Evolutionary conservation across 2,329 filamentous ascomycete species (phyloP).

Genomic region (Aphanocladium album): DNA sequence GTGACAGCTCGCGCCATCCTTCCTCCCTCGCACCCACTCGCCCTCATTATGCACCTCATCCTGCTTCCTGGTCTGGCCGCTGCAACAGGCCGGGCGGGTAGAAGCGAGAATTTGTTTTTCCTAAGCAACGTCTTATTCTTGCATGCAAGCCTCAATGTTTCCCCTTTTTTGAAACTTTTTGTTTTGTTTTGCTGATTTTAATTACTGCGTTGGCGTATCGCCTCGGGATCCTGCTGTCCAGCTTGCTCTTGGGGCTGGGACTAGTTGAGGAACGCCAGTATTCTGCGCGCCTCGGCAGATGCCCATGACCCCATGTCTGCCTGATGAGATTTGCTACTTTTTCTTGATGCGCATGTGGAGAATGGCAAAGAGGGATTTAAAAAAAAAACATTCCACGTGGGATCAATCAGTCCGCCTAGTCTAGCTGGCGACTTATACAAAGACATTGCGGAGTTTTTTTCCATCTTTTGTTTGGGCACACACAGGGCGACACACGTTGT

Average conservation of each 20-base stretch:
- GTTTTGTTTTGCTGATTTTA: neutral
- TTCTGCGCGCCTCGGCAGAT: neutral
- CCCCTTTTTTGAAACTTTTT: neutral
- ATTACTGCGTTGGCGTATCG: neutral
- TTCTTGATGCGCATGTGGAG: neutral
- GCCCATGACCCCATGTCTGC: neutral
- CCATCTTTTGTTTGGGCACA: neutral
- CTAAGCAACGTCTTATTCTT: no score
- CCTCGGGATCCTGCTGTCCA: neutral
- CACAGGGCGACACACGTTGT: neutral
- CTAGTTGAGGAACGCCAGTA: neutral
- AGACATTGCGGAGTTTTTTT: neutral
- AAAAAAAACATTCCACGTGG: neutral
- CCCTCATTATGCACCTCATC: neutral
- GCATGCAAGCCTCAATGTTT: neutral
- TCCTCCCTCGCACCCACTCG: neutral
- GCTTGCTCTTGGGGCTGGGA: neutral
- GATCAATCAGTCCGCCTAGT: neutral
- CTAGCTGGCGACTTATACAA: neutral
- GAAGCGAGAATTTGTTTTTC: neutral
- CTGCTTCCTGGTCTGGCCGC: neutral
- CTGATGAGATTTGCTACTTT: neutral
- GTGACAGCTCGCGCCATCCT: neutral
- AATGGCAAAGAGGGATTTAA: neutral
- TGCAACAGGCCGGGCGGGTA: neutral